Evolutionary conservation across 495 filamentous ascomycete genomes (phyloP), one percentile per base, ranked within the genome.

Genomic region (Zalerion maritima): DNA sequence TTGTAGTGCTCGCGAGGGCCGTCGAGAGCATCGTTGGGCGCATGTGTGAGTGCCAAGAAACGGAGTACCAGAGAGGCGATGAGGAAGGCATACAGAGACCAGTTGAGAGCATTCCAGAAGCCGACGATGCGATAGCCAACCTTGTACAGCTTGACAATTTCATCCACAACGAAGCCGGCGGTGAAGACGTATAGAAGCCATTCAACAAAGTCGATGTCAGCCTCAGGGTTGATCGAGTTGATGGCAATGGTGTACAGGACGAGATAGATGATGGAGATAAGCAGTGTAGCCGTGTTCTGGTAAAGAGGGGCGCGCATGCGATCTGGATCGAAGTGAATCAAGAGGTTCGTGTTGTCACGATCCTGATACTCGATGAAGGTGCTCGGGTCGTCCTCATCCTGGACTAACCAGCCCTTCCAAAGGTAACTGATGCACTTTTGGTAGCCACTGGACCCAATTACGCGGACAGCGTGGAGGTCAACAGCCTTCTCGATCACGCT

Each of bases 41-140:
- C 63, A 42, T 89, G 71, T 14, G 61, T 57, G 9, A 93, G 58
- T 10, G 84, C 89, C 31, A 85, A 66, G 45, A 91, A 64, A 13
- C 89, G 72, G 21, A 81, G 53, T 25, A 78, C 55, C 32, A 97
- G 78, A 9, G 79, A 86, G 1, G 81, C 65, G 5, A 67, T 69
- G 4, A 97, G 62, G 1, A 94, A 49, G 0, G 63, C 45, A 52
- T 96, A 97, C 2, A 97, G 65, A 0, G 75, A 69, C 11, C 65
- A 59, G 50, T 96, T 97, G 61, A 96, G 93, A 9, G 78, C 77
- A 38, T 86, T 94, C 89, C 87, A 96, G 42, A 97, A 97, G 18
- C 77, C 73, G 31, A 97, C 57, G 43, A 94, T 94, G 38, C 78
- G 77, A 30, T 75, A 57, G 3, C 89, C 89, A 12, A 93, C 75